Evolutionary conservation across 352 stramenopile species (phyloP), one percentile per base, ranked within the genome.

Genomic region (Elongisporangium prolatum): DNA sequence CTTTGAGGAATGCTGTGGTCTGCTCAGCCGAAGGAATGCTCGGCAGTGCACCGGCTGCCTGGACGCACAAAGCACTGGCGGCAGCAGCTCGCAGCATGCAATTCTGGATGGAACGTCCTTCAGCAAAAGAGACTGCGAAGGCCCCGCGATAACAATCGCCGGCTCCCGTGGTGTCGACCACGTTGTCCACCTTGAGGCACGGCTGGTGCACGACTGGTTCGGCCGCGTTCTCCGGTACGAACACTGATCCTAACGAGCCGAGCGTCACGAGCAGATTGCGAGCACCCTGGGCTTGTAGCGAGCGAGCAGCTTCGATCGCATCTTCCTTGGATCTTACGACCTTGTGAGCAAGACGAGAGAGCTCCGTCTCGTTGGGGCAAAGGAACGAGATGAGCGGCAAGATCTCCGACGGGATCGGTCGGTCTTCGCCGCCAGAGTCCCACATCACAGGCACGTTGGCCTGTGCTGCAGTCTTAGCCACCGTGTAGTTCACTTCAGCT

Each of bases 331-430:
- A 80, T 11, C 71, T 68, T 5, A 89, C 77, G 14, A 65, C 49
- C 1, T 58, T 59, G 6, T 72, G 66, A 1, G 71, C 71, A 52
- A 89, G 57, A 0, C 76, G 66, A 24, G 75, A 75, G 21, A 94
- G 63, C 53, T 94, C 84, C 3, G 80, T 94, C 54, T 94, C 84
- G 51, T 94, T 94, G 2, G 84, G 84, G 37, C 80, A 91, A 14
- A 94, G 47, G 58, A 72, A 89, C 3, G 77, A 83, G 50, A 93
- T 68, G 21, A 71, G 52, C 20, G 69, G 75, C 18, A 94, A 62
- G 7, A 91, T 18, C 1, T 88, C 75, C 9, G 65, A 62, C 20
- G 76, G 70, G 50, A 94, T 76, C 2, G 68, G 53, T 11, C 67
- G 80, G 54, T 94, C 80, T 57, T 91, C 80, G 54, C 85, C 85